A percentile compares a stretch with the other conserved stretches of the same genome.
Evolutionary conservation across 176 grass and related monocot genomes (phyloP).

Genomic region (Oryza longistaminata): DNA sequence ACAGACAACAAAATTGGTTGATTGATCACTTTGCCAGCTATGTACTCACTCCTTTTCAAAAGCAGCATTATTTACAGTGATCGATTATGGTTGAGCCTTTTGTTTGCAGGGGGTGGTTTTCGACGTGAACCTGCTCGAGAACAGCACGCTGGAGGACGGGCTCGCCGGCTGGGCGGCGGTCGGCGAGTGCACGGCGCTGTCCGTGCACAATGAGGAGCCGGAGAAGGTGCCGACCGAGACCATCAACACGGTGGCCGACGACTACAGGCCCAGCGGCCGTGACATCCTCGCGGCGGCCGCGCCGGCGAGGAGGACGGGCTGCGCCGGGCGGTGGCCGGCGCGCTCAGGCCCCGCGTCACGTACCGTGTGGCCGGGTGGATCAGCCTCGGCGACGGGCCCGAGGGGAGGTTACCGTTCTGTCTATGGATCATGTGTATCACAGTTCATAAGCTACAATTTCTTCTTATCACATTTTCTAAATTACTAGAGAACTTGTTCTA

Average conservation of each 20-base stretch:
- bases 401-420: not conserved
- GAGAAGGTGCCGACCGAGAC: conserved; percentile 50
- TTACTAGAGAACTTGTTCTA: no score
- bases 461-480: no score
- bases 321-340: conserved; percentile 34
- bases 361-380: conserved; percentile 69
- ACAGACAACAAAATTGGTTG: not conserved
- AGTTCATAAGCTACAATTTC: no score
- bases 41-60: not conserved
- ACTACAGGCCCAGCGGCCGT: conserved; percentile 42
- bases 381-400: conserved; percentile 25
- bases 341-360: conserved; percentile 36
- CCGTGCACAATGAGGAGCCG: conserved; percentile 39
- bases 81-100: not conserved
- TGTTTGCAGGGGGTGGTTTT: conserved; percentile 30
- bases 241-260: conserved; percentile 39
- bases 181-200: conserved; percentile 45
- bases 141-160: conserved; percentile 53
- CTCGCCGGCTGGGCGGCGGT: conserved; percentile 50
- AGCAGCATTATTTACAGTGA: not conserved
- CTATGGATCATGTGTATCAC: no score
- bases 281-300: conserved; percentile 51
- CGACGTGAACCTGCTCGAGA: conserved; percentile 55
- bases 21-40: not conserved
- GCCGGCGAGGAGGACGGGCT: conserved; percentile 51